Evolutionary conservation across 768 basidiomycete genomes (phyloP), one percentile per base, ranked within the genome.

Genomic region (Mycena albidolilacea): DNA sequence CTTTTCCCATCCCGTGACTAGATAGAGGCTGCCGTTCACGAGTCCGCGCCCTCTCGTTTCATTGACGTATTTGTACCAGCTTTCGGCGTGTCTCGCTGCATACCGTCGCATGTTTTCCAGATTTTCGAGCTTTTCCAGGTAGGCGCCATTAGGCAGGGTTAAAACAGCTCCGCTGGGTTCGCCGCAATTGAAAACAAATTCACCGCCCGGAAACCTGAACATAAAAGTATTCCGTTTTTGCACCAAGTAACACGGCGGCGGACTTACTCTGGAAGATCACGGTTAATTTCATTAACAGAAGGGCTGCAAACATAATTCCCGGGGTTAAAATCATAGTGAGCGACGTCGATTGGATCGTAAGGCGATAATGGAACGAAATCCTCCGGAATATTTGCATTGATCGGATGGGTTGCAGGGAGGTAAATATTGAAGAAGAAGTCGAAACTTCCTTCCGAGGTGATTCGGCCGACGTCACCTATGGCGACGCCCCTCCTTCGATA

Each of bases 371-470:
- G 77, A n/a, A 8, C 64, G 38, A 83, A 83, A 35, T 72, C 76
- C 0, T 72, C 76, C 0, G 84, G 82, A 23, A 82, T 78, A 5
- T 72, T 70, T 5, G 43, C 66, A 46, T 84, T 78, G 60, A 82
- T 71, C 38, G 78, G 78, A 64, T 81, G 57, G 46, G 52, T 57
- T 21, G 59, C 38, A 39, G 81, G 75, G 2, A 79, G 64, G 44
- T 78, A 81, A 19, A 83, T 69, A 63, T 83, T 83, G 75, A 85
- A 84, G 39, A 84, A 78, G 37, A 79, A 72, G 39, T 81, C 80
- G 41, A 83, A 84, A 9, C 64, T 67, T 54, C 82, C 82, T 52
- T 77, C 73, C 14, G 77, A 75, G 10, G 81, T 77, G 21, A 84
- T 67, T 15, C 79, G 71, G 12, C 81, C 81, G 19, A 84, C 80